Base-by-base conservation (phyloP, 208 protist species). In the Trypanosoma scelopori region DNA sequence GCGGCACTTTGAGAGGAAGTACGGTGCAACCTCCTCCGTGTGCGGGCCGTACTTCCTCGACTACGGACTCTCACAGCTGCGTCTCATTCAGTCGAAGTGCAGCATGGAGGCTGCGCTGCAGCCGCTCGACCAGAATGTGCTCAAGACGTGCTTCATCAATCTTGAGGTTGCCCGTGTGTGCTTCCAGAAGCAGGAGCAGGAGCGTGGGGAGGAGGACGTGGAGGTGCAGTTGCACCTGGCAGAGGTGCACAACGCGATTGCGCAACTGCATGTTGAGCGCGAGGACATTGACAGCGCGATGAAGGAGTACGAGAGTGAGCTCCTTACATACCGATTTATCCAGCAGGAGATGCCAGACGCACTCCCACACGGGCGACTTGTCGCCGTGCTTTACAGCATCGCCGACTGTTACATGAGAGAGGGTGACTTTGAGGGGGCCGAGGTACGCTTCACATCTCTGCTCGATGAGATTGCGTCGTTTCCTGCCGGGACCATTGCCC, bases 1-100 rank as follows among this genome's bases (percentile, higher is more conserved):
- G 39, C 84, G 85, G 35, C 85, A 92, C 71, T 87, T 93, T 69
- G 67, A 81, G 16, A 75, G 81, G 56, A 87, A 87, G 63, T 89
- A 87, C 58, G 87, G 85, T 39, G 62, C 85, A 2, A 92, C 85
- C 4, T 60, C 71, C 7, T 39, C 78, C 12, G 50, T 78, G 47
- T 87, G 78, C 47, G 87, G 87, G 52, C 66, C 73, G 41, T 93
- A 89, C 78, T 93, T 92, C 61, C 78, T 95, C 43, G 90, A 95
- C 76, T 95, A 95, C 82, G 90, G 85, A 16, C 83, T 95, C 48
- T 92, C 87, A 0, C 87, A 92, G 81, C 69, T 93, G 52, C 87
- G 90, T 18, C 43, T 92, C 22, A 53, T 93, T 25, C 87, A 93
- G 69, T 64, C 57, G 4, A 69, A 79, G 51, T 81, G 73, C 69